These are phyloP conservation scores for Verruconis gallopava DNA, from an alignment of 2,329 filamentous ascomycete species.

Conservation along the genomic window DNA sequence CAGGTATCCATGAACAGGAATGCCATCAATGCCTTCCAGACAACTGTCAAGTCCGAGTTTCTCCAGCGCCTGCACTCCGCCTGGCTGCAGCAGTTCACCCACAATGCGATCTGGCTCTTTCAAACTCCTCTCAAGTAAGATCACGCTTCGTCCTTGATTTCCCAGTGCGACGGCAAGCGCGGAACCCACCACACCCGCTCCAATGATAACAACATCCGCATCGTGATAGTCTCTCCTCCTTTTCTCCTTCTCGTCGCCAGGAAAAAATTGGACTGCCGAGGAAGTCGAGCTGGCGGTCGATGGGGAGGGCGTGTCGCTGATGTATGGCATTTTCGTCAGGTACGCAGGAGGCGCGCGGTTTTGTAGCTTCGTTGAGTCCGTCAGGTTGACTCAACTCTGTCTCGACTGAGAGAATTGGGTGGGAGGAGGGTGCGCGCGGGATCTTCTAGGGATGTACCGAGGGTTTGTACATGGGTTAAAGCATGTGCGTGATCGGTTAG, in stretches of 20 bases:
- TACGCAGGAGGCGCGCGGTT: not conserved
- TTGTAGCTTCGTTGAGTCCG: not conserved
- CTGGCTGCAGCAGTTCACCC: slow-evolving; percentile 87
- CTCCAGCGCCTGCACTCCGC: slow-evolving; percentile 68
- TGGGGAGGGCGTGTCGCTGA: slow-evolving; percentile 6
- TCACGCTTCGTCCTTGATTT: slow-evolving; percentile 78
- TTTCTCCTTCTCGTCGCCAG: slow-evolving; percentile 26
- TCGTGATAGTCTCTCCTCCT: slow-evolving; percentile 44
- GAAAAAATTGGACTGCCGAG: not conserved
- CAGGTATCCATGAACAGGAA: slow-evolving; percentile 74
- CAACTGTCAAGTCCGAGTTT: slow-evolving; percentile 71
- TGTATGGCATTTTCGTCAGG: slow-evolving; percentile 4
- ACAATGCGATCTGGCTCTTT: slow-evolving; percentile 93
- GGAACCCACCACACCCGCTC: slow-evolving; percentile 81
- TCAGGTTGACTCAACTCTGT: not conserved
- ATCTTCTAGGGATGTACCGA: too few species aligned
- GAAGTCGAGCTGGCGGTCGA: slow-evolving; percentile 1
- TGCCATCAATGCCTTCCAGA: slow-evolving; percentile 76
- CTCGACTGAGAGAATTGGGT: not conserved
- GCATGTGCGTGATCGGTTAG: too few species aligned
- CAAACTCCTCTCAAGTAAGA: slow-evolving; percentile 77
- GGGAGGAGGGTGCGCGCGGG: not conserved
- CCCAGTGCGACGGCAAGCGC: slow-evolving; percentile 74
- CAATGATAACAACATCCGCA: slow-evolving; percentile 79
- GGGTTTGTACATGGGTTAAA: too few species aligned